phyloP scores from a whole-genome alignment of 805 yeast genomes.

The Ogataea kodamae region DNA sequence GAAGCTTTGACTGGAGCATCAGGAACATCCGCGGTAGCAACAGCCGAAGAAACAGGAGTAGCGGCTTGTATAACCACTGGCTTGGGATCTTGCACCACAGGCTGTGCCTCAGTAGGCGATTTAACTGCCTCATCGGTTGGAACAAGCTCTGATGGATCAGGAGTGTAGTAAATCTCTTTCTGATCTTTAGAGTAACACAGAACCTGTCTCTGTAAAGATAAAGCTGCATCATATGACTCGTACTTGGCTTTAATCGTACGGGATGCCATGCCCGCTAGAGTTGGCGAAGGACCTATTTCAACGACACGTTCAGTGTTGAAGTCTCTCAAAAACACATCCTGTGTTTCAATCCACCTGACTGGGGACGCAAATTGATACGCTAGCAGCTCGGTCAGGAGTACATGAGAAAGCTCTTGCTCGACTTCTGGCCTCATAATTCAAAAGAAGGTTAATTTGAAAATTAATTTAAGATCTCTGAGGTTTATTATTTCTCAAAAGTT shows the following conservation, averaged over 20 bases:
- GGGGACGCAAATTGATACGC: slow-evolving; percentile 99
- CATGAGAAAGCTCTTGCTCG: slow-evolving; percentile 96
- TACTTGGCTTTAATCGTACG: slow-evolving; percentile 93
- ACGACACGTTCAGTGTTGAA: slow-evolving; percentile 96
- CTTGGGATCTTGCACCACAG: slow-evolving; percentile 32
- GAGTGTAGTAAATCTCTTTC: slow-evolving; percentile 93
- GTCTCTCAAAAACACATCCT: slow-evolving; percentile 92
- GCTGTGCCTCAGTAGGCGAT: slow-evolving; percentile 32
- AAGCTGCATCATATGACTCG: slow-evolving; percentile 97
- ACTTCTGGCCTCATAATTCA: slow-evolving; percentile 75
- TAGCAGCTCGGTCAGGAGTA: slow-evolving; percentile 87
- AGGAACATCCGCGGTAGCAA: slow-evolving; percentile 77
- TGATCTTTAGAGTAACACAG: slow-evolving; percentile 94
- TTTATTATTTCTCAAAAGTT: slow-evolving; percentile 1
- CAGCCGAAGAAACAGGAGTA: slow-evolving; percentile 63
- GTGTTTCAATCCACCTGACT: slow-evolving; percentile 98
- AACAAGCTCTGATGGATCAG: slow-evolving; percentile 62
- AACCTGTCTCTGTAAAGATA: slow-evolving; percentile 89
- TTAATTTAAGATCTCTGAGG: neutral
- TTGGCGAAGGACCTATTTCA: slow-evolving; percentile 98
- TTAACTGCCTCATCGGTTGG: slow-evolving; percentile 34
- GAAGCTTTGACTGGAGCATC: slow-evolving; percentile 89
- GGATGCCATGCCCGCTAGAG: slow-evolving; percentile 97
- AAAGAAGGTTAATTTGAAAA: neutral
- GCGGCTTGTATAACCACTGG: slow-evolving; percentile 59